Evolutionary conservation across 2,329 filamentous ascomycete species (phyloP), one percentile per base, ranked within the genome.

Genomic region (Pezicula carpinea): DNA sequence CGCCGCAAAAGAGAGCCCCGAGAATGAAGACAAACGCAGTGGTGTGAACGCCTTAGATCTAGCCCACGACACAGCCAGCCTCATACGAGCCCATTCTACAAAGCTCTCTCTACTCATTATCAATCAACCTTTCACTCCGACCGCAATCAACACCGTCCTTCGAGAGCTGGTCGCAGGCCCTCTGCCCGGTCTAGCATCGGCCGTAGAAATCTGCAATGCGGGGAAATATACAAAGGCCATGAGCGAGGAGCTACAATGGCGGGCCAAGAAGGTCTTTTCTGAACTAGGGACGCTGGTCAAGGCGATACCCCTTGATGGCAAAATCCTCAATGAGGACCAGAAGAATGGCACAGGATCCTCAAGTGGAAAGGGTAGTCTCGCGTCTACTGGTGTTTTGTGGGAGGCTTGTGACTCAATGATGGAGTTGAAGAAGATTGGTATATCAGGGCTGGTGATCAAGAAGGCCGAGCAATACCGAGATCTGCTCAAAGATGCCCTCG

Each of bases 31-130:
- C 31, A 43, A 51, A 32, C 38, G 43, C n/a, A 51, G 36, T 21
- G 46, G 54, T 19, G 38, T 80, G 61, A 67, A 85, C 53, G 74
- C 82, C 8, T 76, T 96, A 19, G 69, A 80, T 13, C 75, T 92
- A 48, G 80, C 91, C 29, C 77, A 79, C 57, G 85, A 91, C 58
- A 78, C 87, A 0, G 79, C 88, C 1, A 79, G 76, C 21, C 74
- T 95, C 5, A 80, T 96, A 49, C 83, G 81, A 63, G 88, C 90
- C 0, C 89, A 96, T 62, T 80, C 84, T 2, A 96, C 90, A 5
- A 96, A 95, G 53, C 75, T 96, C 21, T 92, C 88, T 0, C 82
- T 96, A 1, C 77, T 97, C 11, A 79, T 93, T 1, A 86, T 95
- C 60, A 96, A 88, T 60, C 79, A 88, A 15, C 91, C 92, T 1